Conservation (phyloP, 2,329 filamentous ascomycete species). For the Geosmithia flava region DNA sequence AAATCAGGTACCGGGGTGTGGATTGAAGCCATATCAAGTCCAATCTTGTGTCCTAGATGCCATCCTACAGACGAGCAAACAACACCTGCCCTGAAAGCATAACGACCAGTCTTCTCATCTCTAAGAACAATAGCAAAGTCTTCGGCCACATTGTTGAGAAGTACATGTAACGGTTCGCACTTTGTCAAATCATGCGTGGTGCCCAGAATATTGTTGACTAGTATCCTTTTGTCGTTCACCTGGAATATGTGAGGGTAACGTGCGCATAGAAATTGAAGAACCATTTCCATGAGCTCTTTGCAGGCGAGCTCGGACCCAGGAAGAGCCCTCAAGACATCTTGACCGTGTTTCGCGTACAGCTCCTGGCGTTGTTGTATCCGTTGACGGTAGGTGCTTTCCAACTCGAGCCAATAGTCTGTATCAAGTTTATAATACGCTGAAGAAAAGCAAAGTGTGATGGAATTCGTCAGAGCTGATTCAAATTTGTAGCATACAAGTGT, state of each 20-base stretch:
- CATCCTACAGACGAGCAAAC: conserved; percentile 74
- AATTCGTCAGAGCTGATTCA: background rate
- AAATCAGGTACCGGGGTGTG: conserved; percentile 70
- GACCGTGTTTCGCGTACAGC: conserved; percentile 51
- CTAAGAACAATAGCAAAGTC: conserved; percentile 71
- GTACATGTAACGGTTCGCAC: conserved; percentile 53
- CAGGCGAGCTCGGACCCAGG: conserved; percentile 69
- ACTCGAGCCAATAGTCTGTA: conserved; percentile 78
- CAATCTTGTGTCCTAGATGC: conserved; percentile 65
- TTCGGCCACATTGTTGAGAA: conserved; percentile 71
- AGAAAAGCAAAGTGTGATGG: background rate
- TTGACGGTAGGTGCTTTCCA: conserved; percentile 59
- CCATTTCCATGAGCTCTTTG: conserved; percentile 83
- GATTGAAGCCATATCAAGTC: conserved; percentile 55
- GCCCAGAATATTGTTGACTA: conserved; percentile 58
- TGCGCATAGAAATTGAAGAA: conserved; percentile 63
- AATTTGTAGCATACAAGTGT: conserved; percentile 6
- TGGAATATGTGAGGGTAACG: conserved; percentile 68
- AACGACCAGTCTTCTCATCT: conserved; percentile 58
- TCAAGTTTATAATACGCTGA: conserved; percentile 68
- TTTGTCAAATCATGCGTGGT: conserved; percentile 47
- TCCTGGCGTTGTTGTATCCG: conserved; percentile 57
- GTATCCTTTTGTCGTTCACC: conserved; percentile 36
- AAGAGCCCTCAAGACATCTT: conserved; percentile 51
- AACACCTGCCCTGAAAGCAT: conserved; percentile 62